Evolutionary conservation across 768 basidiomycete genomes (phyloP).

Genomic region (Rhizopogon roseolus): DNA sequence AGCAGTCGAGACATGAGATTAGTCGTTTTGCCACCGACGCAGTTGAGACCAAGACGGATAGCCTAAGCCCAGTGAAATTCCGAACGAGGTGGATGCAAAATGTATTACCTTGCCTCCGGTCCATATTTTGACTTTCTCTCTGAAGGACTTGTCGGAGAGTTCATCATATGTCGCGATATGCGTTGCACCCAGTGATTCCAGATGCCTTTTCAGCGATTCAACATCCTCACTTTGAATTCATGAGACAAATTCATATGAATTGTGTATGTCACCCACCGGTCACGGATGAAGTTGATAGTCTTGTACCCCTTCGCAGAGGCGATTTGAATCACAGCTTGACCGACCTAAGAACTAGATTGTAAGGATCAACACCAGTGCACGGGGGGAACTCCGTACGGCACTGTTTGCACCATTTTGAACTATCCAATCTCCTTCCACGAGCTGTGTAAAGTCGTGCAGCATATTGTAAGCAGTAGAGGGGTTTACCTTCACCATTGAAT

Average conservation of each 20-base stretch:
- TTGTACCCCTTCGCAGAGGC: constrained; percentile 66
- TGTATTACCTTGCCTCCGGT: constrained; percentile 52
- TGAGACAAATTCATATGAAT: neutral
- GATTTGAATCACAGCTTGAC: constrained; percentile 84
- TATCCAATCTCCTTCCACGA: constrained; percentile 72
- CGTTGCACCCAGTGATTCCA: constrained; percentile 64
- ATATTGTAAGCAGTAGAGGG: constrained; percentile 82
- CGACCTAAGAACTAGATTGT: constrained; percentile 43
- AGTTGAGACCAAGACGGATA: constrained; percentile 49
- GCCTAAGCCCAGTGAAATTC: constrained; percentile 17
- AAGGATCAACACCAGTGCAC: neutral
- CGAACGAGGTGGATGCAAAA: neutral
- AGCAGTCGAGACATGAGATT: constrained; percentile 65
- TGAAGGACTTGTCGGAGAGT: constrained; percentile 51
- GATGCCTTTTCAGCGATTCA: constrained; percentile 40
- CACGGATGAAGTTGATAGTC: constrained; percentile 79
- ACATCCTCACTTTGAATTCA: constrained; percentile 43
- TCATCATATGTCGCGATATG: constrained; percentile 79
- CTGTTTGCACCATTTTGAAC: constrained; percentile 86
- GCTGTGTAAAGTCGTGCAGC: constrained; percentile 62
- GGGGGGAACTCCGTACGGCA: constrained; percentile 45
- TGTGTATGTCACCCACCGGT: constrained; percentile 42
- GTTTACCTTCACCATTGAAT: constrained; percentile 51
- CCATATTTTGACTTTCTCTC: constrained; percentile 55
- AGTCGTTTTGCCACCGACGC: constrained; percentile 64